A percentile compares a stretch with the other conserved stretches of the same genome.
Evolutionary conservation across 2,329 filamentous ascomycete genomes (phyloP).

Genomic region (Pseudocercospora ulei): DNA sequence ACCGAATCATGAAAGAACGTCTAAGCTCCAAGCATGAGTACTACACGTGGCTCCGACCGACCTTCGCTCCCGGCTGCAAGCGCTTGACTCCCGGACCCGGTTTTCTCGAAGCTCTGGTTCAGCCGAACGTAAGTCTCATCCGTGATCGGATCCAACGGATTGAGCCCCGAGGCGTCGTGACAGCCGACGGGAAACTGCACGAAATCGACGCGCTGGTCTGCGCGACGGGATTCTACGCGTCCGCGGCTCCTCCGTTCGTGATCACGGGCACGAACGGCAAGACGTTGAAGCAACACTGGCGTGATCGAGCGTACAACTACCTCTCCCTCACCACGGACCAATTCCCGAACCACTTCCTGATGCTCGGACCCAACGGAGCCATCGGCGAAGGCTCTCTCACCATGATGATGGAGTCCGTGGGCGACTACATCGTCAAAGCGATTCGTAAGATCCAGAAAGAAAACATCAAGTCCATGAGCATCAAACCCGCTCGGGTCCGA

Average conservation of each 20-base stretch:
- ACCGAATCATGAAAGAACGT: constrained; percentile 37
- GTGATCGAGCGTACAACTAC: constrained; percentile 33
- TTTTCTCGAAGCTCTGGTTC: constrained; percentile 43
- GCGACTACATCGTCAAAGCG: constrained; percentile 40
- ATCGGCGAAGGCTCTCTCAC: constrained; percentile 22
- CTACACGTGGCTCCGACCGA: constrained; percentile 37
- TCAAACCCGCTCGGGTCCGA: constrained; percentile 41
- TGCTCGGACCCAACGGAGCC: constrained; percentile 23
- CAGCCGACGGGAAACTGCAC: constrained; percentile 36
- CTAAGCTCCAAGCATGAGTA: constrained; percentile 36
- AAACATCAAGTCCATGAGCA: constrained; percentile 35
- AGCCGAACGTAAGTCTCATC: constrained; percentile 42
- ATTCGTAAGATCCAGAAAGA: constrained; percentile 40
- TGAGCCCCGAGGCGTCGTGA: constrained; percentile 35
- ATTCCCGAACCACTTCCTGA: constrained; percentile 31
- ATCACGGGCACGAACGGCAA: constrained; percentile 23
- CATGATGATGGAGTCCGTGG: constrained; percentile 21
- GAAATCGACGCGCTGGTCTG: constrained; percentile 30
- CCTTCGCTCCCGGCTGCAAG: constrained; percentile 41
- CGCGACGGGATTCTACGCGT: constrained; percentile 35
- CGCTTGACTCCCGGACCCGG: constrained; percentile 45
- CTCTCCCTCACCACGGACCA: constrained; percentile 25
- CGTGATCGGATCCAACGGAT: constrained; percentile 37
- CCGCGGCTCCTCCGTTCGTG: constrained; percentile 29
- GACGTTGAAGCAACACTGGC: constrained; percentile 35